Conservation (phyloP, 2,329 filamentous ascomycete species). For the Sphaerulina populicola region DNA sequence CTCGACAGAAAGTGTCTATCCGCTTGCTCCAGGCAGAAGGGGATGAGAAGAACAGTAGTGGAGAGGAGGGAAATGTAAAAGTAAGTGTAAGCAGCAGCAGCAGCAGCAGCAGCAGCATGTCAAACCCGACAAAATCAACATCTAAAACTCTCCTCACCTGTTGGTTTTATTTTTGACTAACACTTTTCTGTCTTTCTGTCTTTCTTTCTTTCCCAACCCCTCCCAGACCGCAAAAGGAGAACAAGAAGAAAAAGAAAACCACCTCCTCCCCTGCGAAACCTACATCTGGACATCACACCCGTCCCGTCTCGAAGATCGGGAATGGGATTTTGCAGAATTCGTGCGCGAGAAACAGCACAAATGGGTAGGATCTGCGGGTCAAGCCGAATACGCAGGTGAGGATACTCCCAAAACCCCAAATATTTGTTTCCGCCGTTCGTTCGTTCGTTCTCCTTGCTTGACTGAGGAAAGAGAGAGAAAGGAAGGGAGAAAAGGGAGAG, state of each 20-base stretch:
- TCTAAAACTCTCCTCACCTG: not conserved
- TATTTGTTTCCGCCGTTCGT: too few species aligned
- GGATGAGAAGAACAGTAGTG: not conserved
- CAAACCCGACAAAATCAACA: not conserved
- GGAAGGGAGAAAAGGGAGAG: too few species aligned
- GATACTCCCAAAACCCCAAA: too few species aligned
- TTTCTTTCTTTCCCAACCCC: not conserved
- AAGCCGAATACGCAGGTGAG: slow-evolving; percentile 42
- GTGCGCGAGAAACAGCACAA: slow-evolving; percentile 60
- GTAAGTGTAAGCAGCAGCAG: not conserved
- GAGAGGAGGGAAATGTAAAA: slow-evolving; percentile 32
- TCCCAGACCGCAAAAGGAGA: slow-evolving; percentile 27
- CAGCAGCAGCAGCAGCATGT: not conserved
- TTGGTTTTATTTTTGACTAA: not conserved
- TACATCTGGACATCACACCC: slow-evolving; percentile 46
- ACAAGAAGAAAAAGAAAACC: too few species aligned
- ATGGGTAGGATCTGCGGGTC: slow-evolving; percentile 47
- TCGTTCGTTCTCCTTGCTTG: too few species aligned
- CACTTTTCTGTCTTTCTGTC: not conserved
- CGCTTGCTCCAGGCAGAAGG: not conserved
- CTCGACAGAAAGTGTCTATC: slow-evolving; percentile 44
- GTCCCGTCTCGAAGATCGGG: slow-evolving; percentile 55
- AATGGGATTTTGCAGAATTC: slow-evolving; percentile 88
- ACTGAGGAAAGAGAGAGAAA: not conserved
- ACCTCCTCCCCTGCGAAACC: slow-evolving; percentile 36